Evolutionary conservation across 306 rosid genomes (phyloP).

Genomic region (Cicer cuneatum): DNA sequence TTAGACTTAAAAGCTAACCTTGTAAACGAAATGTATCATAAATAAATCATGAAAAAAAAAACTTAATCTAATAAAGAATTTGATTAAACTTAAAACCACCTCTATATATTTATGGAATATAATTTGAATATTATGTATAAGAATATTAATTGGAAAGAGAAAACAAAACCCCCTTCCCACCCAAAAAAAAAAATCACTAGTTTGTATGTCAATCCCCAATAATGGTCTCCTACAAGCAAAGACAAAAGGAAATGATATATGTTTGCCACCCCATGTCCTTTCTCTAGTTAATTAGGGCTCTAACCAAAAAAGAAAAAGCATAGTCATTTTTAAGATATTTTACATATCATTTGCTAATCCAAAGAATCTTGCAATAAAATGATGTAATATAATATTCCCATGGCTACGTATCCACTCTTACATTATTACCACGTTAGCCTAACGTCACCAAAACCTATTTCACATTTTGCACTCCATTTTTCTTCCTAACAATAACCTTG

Average conservation of each 20-base stretch:
- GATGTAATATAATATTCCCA: constrained; percentile 44
- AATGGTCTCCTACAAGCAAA: constrained; percentile 63
- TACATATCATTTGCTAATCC: constrained; percentile 39
- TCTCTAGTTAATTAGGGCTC: constrained; percentile 47
- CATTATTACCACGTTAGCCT: constrained; percentile 65
- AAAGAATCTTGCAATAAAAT: constrained; percentile 32
- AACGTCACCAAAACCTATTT: constrained; percentile 57
- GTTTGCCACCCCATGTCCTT: constrained; percentile 71
- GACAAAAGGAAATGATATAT: constrained; percentile 94
- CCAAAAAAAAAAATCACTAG: too few species aligned
- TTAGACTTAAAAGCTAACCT: too few species aligned
- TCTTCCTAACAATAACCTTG: not conserved
- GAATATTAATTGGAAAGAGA: too few species aligned
- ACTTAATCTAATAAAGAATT: too few species aligned
- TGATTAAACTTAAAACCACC: too few species aligned
- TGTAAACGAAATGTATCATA: too few species aligned
- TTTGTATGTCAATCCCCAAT: not conserved
- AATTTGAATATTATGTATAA: too few species aligned
- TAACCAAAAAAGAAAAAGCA: constrained; percentile 42
- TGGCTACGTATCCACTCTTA: constrained; percentile 52
- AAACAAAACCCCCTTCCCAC: too few species aligned
- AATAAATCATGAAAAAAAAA: too few species aligned
- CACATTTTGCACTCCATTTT: not conserved
- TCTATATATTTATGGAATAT: too few species aligned
- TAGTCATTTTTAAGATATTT: constrained; percentile 22